Conservation (phyloP, 2,329 filamentous ascomycete genomes). For the Aureobasidium zeae region DNA sequence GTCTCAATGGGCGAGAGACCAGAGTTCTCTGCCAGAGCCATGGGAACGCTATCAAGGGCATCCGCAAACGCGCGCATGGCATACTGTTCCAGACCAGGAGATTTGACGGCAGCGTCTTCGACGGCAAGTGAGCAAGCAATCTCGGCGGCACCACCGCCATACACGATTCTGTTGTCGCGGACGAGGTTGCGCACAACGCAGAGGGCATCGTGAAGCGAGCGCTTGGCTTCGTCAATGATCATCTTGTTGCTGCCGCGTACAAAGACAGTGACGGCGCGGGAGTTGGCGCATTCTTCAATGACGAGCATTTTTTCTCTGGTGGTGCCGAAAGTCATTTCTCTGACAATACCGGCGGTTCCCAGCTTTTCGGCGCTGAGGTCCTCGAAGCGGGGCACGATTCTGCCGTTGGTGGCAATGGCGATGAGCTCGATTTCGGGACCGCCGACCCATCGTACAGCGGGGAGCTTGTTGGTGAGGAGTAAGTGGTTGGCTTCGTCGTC, state of each 20-base stretch:
- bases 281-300: conserved; percentile 98
- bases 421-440: conserved; percentile 97
- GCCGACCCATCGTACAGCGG: conserved; percentile 94
- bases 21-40: conserved; percentile 96
- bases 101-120: conserved; percentile 83
- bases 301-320: conserved; percentile 99
- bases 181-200: conserved; percentile 97
- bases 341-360: conserved; percentile 77
- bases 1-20: conserved; percentile 94
- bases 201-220: conserved; percentile 91
- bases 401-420: conserved; percentile 94
- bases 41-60: conserved; percentile 83
- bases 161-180: conserved; percentile 91
- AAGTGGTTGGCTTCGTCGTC: conserved; percentile 98
- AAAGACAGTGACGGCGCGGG: conserved; percentile 89
- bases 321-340: conserved; percentile 93
- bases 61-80: conserved; percentile 97
- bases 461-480: conserved; percentile 88
- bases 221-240: conserved; percentile 99
- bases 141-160: conserved; percentile 92
- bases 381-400: conserved; percentile 95
- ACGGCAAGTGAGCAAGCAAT: conserved; percentile 95
- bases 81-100: conserved; percentile 95
- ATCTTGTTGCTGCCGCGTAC: conserved; percentile 99
- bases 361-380: conserved; percentile 87